These are phyloP conservation scores for Tetradesmus lagerheimii DNA, from an alignment of 139 green algal genomes.

Conservation along the genomic window DNA sequence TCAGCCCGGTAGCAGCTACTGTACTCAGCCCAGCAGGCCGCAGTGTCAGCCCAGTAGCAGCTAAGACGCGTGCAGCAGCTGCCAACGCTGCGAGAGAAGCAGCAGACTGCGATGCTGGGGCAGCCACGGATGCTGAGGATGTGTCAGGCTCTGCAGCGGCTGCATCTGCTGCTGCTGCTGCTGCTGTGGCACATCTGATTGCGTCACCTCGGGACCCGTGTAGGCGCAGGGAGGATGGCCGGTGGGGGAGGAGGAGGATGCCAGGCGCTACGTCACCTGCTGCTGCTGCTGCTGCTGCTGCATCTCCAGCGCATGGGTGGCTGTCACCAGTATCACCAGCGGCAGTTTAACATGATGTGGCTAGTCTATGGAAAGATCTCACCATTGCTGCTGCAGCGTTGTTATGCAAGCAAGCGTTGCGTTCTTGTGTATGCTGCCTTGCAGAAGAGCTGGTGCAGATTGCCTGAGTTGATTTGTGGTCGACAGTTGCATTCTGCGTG, in stretches of 20 bases:
- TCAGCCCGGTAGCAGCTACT: not conserved
- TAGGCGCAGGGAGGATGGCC: not conserved
- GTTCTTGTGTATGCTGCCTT: too few relatives aligned
- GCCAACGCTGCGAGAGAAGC: too few relatives aligned
- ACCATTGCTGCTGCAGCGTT: too few relatives aligned
- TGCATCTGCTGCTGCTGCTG: not conserved
- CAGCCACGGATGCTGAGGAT: not conserved
- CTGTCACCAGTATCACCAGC: too few relatives aligned
- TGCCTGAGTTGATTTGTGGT: too few relatives aligned
- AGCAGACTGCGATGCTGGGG: not conserved
- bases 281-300: not conserved
- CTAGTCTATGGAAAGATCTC: too few relatives aligned
- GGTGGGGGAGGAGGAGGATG: not conserved
- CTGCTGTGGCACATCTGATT: not conserved
- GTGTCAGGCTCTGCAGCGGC: not conserved
- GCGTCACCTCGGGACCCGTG: not conserved
- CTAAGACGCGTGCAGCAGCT: not conserved
- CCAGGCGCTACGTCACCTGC: not conserved
- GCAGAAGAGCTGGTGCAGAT: too few relatives aligned
- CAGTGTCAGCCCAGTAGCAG: not conserved
- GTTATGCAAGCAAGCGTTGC: too few relatives aligned
- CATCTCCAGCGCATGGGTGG: too few relatives aligned
- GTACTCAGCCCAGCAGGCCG: not conserved
- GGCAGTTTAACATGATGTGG: too few relatives aligned
- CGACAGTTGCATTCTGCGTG: too few relatives aligned